A percentile compares a stretch with the other conserved stretches of the same genome.
Conservation (phyloP, 805 yeast genomes). For the Pichia deserticola region DNA sequence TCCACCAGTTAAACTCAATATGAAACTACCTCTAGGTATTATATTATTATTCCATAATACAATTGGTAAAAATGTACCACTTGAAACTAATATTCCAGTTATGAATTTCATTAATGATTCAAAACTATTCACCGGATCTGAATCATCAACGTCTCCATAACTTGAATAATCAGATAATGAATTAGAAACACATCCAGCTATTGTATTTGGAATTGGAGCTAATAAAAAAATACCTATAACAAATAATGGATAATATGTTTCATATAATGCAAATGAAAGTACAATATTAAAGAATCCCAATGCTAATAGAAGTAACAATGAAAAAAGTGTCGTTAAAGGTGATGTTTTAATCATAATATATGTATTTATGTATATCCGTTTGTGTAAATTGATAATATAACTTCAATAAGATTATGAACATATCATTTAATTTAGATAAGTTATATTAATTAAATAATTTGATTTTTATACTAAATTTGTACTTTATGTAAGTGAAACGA, state of each 20-base stretch:
- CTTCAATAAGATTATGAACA: too few relatives aligned
- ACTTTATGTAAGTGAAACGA: too few relatives aligned
- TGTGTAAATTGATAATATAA: too few relatives aligned
- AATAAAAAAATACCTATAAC: conserved; percentile 36
- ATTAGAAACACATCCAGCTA: conserved; percentile 17
- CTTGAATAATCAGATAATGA: conserved; percentile 6
- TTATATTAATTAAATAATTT: too few relatives aligned
- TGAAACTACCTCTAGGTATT: conserved; percentile 22
- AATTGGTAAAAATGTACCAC: conserved; percentile 28
- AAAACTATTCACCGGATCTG: conserved; percentile 13
- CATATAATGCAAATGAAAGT: conserved; percentile 76
- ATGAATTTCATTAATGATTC: conserved; percentile 25
- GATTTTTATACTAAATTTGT: too few relatives aligned
- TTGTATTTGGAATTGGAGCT: conserved; percentile 32
- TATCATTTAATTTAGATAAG: too few relatives aligned
- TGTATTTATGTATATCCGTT: too few relatives aligned
- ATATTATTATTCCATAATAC: conserved; percentile 26
- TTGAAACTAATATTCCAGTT: conserved; percentile 28
- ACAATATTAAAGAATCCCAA: conserved; percentile 85
- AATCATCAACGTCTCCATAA: conserved; percentile 16
- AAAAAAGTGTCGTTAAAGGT: conserved; percentile 64
- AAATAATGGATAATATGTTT: conserved; percentile 84
- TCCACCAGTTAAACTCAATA: conserved; percentile 83
- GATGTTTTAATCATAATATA: conserved; percentile 7
- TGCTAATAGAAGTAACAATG: conserved; percentile 68